Conservation (phyloP, 192 early-diverging fungal species). For the Phlyctochytrium arcticum region DNA sequence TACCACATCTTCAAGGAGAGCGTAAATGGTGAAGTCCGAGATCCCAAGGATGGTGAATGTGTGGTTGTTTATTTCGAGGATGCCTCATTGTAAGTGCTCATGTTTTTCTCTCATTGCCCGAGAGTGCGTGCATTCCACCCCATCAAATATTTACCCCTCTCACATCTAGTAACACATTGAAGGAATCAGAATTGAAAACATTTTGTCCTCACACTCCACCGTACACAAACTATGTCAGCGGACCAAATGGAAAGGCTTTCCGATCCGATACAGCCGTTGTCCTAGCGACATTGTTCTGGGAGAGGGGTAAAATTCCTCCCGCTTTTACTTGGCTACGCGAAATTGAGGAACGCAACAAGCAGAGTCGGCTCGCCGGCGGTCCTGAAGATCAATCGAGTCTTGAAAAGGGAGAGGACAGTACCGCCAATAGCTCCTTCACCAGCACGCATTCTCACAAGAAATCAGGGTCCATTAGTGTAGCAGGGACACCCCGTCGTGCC, state of each 20-base stretch:
- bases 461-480: too few species aligned
- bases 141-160: too few species aligned
- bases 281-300: conserved; percentile 45
- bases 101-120: conserved; percentile 7
- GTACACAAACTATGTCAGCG: conserved; percentile 46
- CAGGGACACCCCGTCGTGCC: too few species aligned
- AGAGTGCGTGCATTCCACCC: not conserved
- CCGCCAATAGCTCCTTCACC: too few species aligned
- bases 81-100: conserved; percentile 53
- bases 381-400: too few species aligned
- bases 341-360: too few species aligned
- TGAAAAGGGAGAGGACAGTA: too few species aligned
- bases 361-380: too few species aligned
- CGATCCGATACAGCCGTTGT: conserved; percentile 45
- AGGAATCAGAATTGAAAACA: conserved; percentile 30
- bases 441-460: too few species aligned
- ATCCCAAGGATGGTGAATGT: conserved; percentile 48
- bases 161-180: conserved; percentile 32
- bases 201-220: conserved; percentile 36
- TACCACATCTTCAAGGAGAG: conserved; percentile 42
- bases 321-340: conserved; percentile 42
- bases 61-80: conserved; percentile 65
- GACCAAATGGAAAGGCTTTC: conserved; percentile 38
- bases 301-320: conserved; percentile 38
- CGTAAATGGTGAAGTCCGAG: conserved; percentile 38